Evolutionary conservation across 2,329 filamentous ascomycete genomes (phyloP).

Genomic region (Thelonectria rubi): DNA sequence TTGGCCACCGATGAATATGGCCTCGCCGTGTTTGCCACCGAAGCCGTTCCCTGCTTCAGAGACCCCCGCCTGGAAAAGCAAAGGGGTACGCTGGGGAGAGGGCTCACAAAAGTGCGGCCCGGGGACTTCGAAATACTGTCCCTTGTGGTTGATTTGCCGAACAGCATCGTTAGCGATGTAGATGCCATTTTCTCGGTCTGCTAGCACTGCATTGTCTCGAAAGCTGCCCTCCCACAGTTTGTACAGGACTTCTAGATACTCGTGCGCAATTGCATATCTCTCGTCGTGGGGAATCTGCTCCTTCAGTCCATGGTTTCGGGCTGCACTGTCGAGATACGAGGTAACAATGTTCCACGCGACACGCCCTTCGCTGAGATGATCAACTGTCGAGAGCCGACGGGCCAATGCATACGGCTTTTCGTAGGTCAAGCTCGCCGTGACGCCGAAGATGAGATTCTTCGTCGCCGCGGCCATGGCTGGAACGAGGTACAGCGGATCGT

Average conservation of each 20-base stretch:
- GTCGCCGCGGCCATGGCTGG: conserved; percentile 58
- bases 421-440: conserved; percentile 49
- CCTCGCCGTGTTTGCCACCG: conserved; percentile 25
- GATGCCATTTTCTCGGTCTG: conserved; percentile 8
- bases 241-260: conserved; percentile 24
- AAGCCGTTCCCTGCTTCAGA: conserved; percentile 25
- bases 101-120: conserved; percentile 21
- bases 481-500: conserved; percentile 49
- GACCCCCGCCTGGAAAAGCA: conserved; percentile 24
- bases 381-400: conserved; percentile 46
- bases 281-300: conserved; percentile 49
- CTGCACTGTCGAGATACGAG: conserved; percentile 44
- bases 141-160: conserved; percentile 45
- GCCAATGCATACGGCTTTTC: conserved; percentile 48
- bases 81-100: conserved; percentile 20
- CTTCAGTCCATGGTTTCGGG: conserved; percentile 30
- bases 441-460: conserved; percentile 52
- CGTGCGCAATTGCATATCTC: conserved; percentile 27
- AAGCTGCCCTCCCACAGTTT: conserved; percentile 28
- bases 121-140: conserved; percentile 16
- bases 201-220: conserved; percentile 22
- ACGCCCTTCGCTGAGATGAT: conserved; percentile 47
- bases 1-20: conserved; percentile 25
- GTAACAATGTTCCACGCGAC: conserved; percentile 62
- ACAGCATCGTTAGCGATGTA: conserved; percentile 49